Percentiles rank a stretch among this genome's conserved stretches.
These are phyloP conservation scores for Phialocephala subalpina DNA, from an alignment of 2,329 filamentous ascomycete genomes.

Conservation along the genomic window DNA sequence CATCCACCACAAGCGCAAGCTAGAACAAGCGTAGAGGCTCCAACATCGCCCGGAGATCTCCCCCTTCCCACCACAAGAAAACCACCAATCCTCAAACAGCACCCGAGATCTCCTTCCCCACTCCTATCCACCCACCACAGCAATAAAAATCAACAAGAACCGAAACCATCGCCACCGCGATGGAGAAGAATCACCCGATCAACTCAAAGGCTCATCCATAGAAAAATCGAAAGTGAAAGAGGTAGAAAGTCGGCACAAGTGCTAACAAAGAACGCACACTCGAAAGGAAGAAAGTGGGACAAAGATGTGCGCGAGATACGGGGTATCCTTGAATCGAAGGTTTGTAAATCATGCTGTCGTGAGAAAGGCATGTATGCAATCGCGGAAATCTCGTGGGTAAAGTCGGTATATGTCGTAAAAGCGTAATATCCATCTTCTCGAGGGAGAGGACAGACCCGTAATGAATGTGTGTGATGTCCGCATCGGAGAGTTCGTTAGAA, in stretches of 20 bases:
- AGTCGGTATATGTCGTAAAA: conserved; percentile 19
- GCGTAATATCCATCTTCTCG: conserved; percentile 30
- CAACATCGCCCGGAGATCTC: conserved; percentile 29
- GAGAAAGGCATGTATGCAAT: conserved; percentile 10
- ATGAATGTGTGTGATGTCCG: conserved; percentile 36
- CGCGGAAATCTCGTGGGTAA: conserved; percentile 13
- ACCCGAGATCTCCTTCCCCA: background rate
- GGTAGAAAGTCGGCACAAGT: conserved; percentile 27
- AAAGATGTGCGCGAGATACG: conserved; percentile 28
- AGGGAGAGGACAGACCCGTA: conserved; percentile 26
- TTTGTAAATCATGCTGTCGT: background rate
- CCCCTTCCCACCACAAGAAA: conserved; percentile 6
- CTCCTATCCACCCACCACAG: background rate
- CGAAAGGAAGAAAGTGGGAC: conserved; percentile 20
- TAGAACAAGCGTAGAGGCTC: no score
- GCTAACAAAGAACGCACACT: conserved; percentile 18
- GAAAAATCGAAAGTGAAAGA: conserved; percentile 19
- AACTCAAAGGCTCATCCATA: no score
- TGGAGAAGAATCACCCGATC: no score
- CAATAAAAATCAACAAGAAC: background rate
- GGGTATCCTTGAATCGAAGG: conserved; percentile 37
- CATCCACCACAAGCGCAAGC: conserved; percentile 13
- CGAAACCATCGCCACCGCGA: background rate
- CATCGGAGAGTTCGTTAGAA: conserved; percentile 32
- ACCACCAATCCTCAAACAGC: conserved; percentile 1